Conservation (phyloP, 2,329 filamentous ascomycete genomes). For the Aspergillus latus region DNA sequence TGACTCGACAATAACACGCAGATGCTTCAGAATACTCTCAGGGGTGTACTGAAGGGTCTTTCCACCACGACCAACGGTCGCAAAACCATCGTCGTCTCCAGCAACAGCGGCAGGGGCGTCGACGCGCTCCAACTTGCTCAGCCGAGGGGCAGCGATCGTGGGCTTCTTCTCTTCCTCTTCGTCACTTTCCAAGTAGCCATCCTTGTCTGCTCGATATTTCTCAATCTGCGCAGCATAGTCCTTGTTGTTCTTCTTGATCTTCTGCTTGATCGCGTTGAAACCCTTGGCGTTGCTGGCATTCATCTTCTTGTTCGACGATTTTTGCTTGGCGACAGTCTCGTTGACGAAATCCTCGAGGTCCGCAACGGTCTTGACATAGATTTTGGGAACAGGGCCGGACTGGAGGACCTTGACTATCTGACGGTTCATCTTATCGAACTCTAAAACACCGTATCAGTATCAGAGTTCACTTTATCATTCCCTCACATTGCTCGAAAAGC, state of each 20-base stretch:
- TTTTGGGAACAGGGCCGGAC: constrained; percentile 77
- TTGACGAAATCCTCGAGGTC: constrained; percentile 94
- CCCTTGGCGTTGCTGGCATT: constrained; percentile 92
- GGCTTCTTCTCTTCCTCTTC: constrained; percentile 69
- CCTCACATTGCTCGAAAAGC: not conserved
- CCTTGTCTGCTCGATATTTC: constrained; percentile 79
- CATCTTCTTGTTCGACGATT: constrained; percentile 97
- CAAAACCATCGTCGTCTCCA: constrained; percentile 80
- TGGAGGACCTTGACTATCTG: constrained; percentile 77
- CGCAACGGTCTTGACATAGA: constrained; percentile 88
- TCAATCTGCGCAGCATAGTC: constrained; percentile 88
- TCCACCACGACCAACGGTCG: constrained; percentile 83
- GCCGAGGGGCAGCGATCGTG: constrained; percentile 52
- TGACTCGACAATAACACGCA: constrained; percentile 88
- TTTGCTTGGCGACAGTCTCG: constrained; percentile 92
- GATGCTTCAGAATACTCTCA: constrained; percentile 97
- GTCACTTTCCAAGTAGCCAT: constrained; percentile 70
- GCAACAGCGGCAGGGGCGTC: constrained; percentile 52
- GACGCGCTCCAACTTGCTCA: constrained; percentile 45
- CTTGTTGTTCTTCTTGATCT: constrained; percentile 98
- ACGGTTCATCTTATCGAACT: constrained; percentile 92
- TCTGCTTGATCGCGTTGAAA: constrained; percentile 95
- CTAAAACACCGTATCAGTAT: constrained; percentile 47
- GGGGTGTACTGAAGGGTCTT: constrained; percentile 89
- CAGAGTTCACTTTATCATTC: not conserved